phyloP scores from a whole-genome alignment of 345 rosid species.

The Eucalyptus regnans region DNA sequence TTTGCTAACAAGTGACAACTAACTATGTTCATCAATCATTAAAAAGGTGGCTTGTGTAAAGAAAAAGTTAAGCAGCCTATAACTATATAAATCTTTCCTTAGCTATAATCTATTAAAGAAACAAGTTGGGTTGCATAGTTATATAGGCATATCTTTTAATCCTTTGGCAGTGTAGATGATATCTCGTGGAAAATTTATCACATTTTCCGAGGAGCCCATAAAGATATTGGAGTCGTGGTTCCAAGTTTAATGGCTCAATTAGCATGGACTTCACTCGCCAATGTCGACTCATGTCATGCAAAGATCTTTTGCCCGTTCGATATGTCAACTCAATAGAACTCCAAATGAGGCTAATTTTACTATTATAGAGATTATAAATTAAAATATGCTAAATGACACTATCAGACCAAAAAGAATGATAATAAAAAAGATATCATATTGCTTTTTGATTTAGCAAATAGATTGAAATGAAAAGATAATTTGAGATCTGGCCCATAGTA shows the following conservation, averaged over 20 bases:
- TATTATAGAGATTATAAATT: not conserved
- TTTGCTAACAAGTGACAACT: not conserved
- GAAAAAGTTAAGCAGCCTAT: not conserved
- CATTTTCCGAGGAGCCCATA: not conserved
- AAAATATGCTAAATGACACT: not conserved
- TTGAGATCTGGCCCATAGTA: not conserved
- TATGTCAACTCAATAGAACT: not conserved
- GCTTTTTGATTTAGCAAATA: not conserved
- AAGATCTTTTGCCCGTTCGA: not conserved
- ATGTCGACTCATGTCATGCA: not conserved
- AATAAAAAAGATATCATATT: not conserved
- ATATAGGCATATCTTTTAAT: not conserved
- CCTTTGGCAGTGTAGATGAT: not conserved
- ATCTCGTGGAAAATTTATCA: not conserved
- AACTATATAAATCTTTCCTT: too few relatives aligned
- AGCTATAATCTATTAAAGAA: not conserved
- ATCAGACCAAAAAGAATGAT: not conserved
- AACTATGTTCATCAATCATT: not conserved
- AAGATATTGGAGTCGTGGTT: not conserved
- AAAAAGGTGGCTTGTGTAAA: not conserved
- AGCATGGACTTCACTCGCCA: not conserved
- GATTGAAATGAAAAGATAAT: not conserved
- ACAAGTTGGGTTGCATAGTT: not conserved
- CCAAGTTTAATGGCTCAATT: not conserved
- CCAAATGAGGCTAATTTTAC: not conserved